These are phyloP conservation scores for Cydonia oblonga DNA, from an alignment of 331 rosid species.

Conservation along the genomic window DNA sequence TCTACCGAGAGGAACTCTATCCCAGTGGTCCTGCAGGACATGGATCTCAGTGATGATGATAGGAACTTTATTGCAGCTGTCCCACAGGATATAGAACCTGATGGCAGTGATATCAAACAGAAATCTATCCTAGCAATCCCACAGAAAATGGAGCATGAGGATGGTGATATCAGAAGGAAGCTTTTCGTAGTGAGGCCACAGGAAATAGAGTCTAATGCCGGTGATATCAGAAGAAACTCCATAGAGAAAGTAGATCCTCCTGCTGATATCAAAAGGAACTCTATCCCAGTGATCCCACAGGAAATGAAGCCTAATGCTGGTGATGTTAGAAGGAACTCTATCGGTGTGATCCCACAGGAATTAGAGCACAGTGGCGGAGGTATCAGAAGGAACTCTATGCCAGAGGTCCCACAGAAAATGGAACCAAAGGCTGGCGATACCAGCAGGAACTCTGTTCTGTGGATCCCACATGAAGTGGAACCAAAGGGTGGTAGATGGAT, in stretches of 20 bases:
- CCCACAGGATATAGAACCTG: background rate
- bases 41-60: conserved; percentile 14
- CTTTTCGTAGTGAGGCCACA: background rate
- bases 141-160: background rate
- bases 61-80: background rate
- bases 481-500: conserved; percentile 15
- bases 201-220: conserved; percentile 15
- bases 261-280: conserved; percentile 5
- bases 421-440: conserved; percentile 14
- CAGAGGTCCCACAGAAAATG: conserved; percentile 2
- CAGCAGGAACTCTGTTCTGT: background rate
- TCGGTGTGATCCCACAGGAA: background rate
- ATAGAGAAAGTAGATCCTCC: background rate
- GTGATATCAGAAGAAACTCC: background rate
- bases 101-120: background rate
- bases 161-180: background rate
- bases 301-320: conserved; percentile 14
- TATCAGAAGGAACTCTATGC: conserved; percentile 14
- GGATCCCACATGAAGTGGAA: background rate
- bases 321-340: background rate
- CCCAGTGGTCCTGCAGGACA: conserved; percentile 10
- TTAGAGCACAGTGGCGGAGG: background rate
- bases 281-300: conserved; percentile 10
- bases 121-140: background rate
- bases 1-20: background rate